Conservation (phyloP, 768 basidiomycete species). For the Lyophyllum semitale region DNA sequence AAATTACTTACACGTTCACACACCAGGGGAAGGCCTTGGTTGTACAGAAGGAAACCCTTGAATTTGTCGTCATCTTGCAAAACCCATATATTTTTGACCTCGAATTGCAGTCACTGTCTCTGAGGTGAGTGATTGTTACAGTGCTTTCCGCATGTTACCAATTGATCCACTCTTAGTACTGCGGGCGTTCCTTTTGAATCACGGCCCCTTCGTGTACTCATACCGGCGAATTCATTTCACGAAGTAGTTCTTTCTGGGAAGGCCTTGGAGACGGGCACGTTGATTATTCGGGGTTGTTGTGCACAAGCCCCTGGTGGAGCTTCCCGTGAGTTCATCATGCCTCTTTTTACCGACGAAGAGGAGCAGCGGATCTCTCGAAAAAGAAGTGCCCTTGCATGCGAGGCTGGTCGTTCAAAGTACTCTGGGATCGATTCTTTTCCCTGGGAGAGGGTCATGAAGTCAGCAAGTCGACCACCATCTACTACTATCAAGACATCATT, state of each 20-base stretch:
- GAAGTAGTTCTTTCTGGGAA: slow-evolving; percentile 70
- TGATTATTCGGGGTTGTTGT: slow-evolving; percentile 77
- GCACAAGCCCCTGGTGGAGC: slow-evolving; percentile 77
- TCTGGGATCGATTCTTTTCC: slow-evolving; percentile 71
- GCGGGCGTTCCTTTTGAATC: slow-evolving; percentile 78
- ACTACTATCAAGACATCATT: slow-evolving; percentile 23
- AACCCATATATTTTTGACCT: slow-evolving; percentile 95
- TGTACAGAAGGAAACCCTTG: slow-evolving; percentile 81
- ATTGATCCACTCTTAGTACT: slow-evolving; percentile 53
- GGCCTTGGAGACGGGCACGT: slow-evolving; percentile 62
- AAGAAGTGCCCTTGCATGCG: slow-evolving; percentile 63
- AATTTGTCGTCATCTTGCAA: slow-evolving; percentile 80
- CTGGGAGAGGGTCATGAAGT: slow-evolving; percentile 54
- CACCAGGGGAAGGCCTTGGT: slow-evolving; percentile 60
- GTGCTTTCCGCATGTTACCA: slow-evolving; percentile 1
- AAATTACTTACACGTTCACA: neutral
- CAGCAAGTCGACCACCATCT: slow-evolving; percentile 27
- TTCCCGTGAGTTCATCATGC: slow-evolving; percentile 72
- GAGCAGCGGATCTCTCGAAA: slow-evolving; percentile 59
- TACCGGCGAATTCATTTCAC: slow-evolving; percentile 78
- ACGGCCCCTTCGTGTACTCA: slow-evolving; percentile 57
- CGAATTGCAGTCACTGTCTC: slow-evolving; percentile 76
- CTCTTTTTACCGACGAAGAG: slow-evolving; percentile 71
- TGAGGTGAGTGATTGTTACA: slow-evolving; percentile 58
- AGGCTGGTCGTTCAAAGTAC: slow-evolving; percentile 72